Conservation (phyloP, 148 eudicot genomes). For the Vaccinium macrocarpon region DNA sequence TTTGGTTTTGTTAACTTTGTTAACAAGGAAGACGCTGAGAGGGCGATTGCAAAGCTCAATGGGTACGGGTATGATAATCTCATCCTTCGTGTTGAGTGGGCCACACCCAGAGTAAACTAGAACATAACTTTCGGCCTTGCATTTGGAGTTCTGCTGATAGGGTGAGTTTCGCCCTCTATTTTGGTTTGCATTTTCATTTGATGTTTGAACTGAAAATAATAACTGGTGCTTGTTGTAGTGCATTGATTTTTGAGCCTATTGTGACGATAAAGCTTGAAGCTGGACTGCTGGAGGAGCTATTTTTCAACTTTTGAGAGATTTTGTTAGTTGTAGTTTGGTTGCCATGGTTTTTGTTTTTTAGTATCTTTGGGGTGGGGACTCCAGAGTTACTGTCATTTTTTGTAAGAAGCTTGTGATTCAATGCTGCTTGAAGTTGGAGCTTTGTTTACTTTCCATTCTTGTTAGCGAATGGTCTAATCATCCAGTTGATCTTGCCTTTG, state of each 20-base stretch:
- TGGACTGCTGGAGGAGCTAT: background rate
- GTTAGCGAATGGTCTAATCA: background rate
- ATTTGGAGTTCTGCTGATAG: background rate
- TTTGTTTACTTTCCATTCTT: background rate
- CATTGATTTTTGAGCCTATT: background rate
- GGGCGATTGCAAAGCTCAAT: conserved; percentile 84
- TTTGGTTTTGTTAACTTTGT: conserved; percentile 92
- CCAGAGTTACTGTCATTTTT: background rate
- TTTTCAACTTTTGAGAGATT: background rate
- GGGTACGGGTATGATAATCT: conserved; percentile 98
- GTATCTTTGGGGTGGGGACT: background rate
- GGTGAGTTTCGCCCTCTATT: background rate
- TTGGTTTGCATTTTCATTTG: background rate
- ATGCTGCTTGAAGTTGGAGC: background rate
- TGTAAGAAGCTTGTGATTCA: background rate
- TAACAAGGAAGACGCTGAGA: conserved; percentile 78
- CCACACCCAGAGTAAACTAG: conserved; percentile 73
- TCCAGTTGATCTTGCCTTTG: background rate
- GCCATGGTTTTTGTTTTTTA: background rate
- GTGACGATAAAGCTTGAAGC: background rate
- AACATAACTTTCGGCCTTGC: background rate
- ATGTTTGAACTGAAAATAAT: background rate
- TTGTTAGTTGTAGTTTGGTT: background rate
- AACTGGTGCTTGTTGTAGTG: background rate
- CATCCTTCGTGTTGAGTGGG: conserved; percentile 91